Evolutionary conservation across 2,329 filamentous ascomycete genomes (phyloP).

Genomic region (Aspergillus brunneoviolaceus): DNA sequence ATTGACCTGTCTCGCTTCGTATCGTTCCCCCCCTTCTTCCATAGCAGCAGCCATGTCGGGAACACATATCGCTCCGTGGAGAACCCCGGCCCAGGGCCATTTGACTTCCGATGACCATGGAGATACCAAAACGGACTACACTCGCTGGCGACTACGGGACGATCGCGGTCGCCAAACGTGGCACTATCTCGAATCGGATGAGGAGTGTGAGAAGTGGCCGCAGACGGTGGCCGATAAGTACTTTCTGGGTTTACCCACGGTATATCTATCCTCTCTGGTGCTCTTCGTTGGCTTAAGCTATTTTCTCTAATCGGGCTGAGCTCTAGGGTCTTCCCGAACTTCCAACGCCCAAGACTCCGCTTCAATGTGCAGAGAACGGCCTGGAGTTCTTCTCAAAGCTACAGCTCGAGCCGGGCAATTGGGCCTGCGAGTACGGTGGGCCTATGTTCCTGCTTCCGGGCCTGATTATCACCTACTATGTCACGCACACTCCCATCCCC

Average conservation of each 20-base stretch:
- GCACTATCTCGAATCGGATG: constrained; percentile 79
- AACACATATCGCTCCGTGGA: constrained; percentile 36
- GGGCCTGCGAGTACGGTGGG: constrained; percentile 96
- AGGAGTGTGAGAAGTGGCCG: constrained; percentile 74
- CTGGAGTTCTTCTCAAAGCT: constrained; percentile 85
- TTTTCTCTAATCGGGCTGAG: neutral
- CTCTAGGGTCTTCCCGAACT: constrained; percentile 71
- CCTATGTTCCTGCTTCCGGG: constrained; percentile 94
- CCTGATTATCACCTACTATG: constrained; percentile 81
- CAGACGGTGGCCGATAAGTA: constrained; percentile 89
- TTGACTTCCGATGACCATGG: constrained; percentile 34
- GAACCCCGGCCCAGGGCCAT: constrained; percentile 35
- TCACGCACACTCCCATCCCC: constrained; percentile 82
- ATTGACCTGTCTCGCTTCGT: neutral
- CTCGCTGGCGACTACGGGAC: constrained; percentile 80
- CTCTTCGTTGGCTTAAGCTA: constrained; percentile 1
- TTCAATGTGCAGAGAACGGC: constrained; percentile 78
- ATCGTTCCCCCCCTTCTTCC: neutral
- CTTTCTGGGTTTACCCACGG: constrained; percentile 74
- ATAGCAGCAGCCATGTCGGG: constrained; percentile 21
- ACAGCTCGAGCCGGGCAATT: constrained; percentile 85
- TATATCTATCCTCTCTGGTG: constrained; percentile 43
- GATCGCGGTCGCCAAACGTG: constrained; percentile 86
- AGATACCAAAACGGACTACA: constrained; percentile 67
- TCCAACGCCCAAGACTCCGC: constrained; percentile 66